phyloP scores from a whole-genome alignment of 179 eudicot species.

The Dionaea muscipula region DNA sequence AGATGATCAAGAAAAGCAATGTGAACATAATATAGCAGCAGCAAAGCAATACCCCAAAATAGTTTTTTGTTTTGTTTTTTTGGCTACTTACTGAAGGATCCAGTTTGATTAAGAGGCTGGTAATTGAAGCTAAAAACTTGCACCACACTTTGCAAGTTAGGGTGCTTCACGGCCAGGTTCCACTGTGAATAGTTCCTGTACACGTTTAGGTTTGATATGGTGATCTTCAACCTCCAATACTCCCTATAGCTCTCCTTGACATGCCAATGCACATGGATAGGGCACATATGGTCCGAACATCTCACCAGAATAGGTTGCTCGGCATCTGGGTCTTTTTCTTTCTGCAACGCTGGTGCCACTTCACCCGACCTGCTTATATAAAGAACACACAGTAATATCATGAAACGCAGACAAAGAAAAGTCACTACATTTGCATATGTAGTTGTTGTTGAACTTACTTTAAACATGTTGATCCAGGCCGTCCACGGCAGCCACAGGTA shows the following conservation, averaged over 20 bases:
- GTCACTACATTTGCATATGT: too few relatives aligned
- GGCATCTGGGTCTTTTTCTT: conserved; percentile 28
- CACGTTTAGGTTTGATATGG: conserved; percentile 49
- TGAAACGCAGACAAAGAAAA: too few relatives aligned
- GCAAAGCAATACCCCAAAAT: background rate
- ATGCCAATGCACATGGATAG: conserved; percentile 75
- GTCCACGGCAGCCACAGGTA: conserved; percentile 62
- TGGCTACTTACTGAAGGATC: conserved; percentile 42
- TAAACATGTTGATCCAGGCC: conserved; percentile 41
- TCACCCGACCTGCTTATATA: conserved; percentile 33
- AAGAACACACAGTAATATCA: background rate
- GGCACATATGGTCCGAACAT: conserved; percentile 69
- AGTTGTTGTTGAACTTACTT: too few relatives aligned
- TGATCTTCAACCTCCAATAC: conserved; percentile 80
- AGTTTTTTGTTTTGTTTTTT: background rate
- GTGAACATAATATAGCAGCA: too few relatives aligned
- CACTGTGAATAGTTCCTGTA: conserved; percentile 60
- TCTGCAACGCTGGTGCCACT: conserved; percentile 24
- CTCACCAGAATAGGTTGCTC: conserved; percentile 35
- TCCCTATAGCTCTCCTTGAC: conserved; percentile 54
- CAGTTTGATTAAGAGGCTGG: conserved; percentile 41
- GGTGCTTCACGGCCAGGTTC: conserved; percentile 72
- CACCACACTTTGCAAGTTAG: conserved; percentile 43
- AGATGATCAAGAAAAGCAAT: too few relatives aligned
- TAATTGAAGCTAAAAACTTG: conserved; percentile 79